phyloP scores from a whole-genome alignment of 306 rosid species.

The Herpetospermum pedunculosum region DNA sequence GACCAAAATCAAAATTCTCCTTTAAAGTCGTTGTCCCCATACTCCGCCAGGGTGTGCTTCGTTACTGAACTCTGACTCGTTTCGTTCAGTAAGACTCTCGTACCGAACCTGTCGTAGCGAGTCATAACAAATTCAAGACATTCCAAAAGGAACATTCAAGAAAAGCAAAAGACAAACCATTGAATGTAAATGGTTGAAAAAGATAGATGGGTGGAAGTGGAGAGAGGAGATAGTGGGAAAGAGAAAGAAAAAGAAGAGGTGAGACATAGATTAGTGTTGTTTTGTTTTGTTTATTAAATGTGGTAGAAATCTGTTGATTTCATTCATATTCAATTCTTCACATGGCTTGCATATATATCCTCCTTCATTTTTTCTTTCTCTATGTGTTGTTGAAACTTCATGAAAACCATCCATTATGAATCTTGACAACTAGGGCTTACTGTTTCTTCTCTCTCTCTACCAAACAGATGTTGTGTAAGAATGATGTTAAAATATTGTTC shows the following conservation, averaged over 20 bases:
- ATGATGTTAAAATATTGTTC: neutral
- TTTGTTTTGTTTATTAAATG: constrained; percentile 3
- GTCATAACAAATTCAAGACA: too few relatives aligned
- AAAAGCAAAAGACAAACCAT: neutral
- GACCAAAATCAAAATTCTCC: too few relatives aligned
- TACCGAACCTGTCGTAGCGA: too few relatives aligned
- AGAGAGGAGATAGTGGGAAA: neutral
- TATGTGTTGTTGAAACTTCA: neutral
- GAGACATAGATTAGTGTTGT: neutral
- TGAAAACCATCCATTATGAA: neutral
- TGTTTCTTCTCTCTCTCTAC: neutral
- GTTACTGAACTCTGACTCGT: too few relatives aligned
- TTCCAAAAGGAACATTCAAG: neutral
- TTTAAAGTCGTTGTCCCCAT: too few relatives aligned
- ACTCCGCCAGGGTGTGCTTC: too few relatives aligned
- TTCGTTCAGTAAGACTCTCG: too few relatives aligned
- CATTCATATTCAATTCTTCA: constrained; percentile 1
- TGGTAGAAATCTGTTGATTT: neutral
- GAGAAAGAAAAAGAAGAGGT: neutral
- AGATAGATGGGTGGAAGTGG: neutral
- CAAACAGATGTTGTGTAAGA: neutral
- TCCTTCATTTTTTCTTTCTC: neutral
- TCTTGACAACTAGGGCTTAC: neutral
- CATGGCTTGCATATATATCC: neutral
- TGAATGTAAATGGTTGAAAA: neutral